These are phyloP conservation scores for Caloboletus inedulis DNA, from an alignment of 1,284 basidiomycete species.

Conservation along the genomic window DNA sequence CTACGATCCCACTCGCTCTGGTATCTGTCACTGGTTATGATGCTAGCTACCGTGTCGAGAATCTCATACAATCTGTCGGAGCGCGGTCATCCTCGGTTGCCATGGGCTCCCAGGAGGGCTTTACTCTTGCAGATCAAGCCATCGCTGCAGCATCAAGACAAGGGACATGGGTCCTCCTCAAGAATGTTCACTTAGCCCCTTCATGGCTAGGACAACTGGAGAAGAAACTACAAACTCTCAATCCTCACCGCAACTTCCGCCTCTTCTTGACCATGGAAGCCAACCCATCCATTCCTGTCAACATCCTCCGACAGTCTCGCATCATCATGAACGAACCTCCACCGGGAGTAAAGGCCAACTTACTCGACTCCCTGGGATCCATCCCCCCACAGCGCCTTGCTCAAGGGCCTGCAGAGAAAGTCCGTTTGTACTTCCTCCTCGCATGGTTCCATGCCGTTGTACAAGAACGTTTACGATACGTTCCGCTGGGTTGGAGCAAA, in stretches of 20 bases:
- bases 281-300: conserved; percentile 89
- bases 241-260: conserved; percentile 86
- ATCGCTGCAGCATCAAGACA: conserved; percentile 87
- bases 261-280: conserved; percentile 97
- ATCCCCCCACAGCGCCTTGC: conserved; percentile 69
- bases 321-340: conserved; percentile 98
- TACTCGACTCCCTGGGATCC: conserved; percentile 84
- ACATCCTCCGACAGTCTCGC: conserved; percentile 91
- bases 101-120: conserved; percentile 99
- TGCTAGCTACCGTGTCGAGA: conserved; percentile 92
- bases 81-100: conserved; percentile 83
- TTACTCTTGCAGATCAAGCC: conserved; percentile 88
- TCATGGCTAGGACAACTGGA: conserved; percentile 93
- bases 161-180: conserved; percentile 91
- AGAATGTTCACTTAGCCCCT: conserved; percentile 94
- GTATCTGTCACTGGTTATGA: conserved; percentile 96
- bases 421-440: conserved; percentile 89
- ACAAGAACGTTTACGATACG: conserved; percentile 92
- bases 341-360: conserved; percentile 91
- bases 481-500: conserved; percentile 94
- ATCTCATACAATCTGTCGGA: conserved; percentile 75
- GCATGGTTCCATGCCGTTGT: conserved; percentile 98
- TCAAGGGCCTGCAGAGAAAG: conserved; percentile 88
- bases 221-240: conserved; percentile 92
- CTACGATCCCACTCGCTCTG: conserved; percentile 83